phyloP scores from a whole-genome alignment of 331 rosid genomes.

The Telfairia occidentalis region DNA sequence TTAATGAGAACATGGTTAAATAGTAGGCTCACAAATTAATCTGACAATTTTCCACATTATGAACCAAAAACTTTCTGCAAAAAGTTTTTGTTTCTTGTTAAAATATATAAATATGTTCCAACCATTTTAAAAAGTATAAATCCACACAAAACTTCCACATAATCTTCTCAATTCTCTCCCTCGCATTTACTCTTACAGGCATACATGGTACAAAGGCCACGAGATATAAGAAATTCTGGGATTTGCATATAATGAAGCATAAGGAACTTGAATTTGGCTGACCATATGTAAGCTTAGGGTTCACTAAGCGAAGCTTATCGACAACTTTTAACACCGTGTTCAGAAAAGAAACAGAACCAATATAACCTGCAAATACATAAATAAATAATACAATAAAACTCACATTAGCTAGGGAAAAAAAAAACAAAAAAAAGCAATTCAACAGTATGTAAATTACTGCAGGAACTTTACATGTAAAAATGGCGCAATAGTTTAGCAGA shows the following conservation, averaged over 20 bases:
- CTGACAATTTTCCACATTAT: not conserved
- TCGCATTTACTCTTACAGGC: not conserved
- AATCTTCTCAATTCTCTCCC: not conserved
- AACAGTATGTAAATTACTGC: not conserved
- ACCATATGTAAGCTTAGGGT: slow-evolving; percentile 75
- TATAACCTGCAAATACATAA: slow-evolving; percentile 48
- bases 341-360: slow-evolving; percentile 79
- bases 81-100: not conserved
- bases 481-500: not conserved
- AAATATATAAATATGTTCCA: not conserved
- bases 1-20: slow-evolving; percentile 20
- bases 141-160: not conserved
- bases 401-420: not conserved
- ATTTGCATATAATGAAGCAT: not conserved
- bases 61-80: no score
- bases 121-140: not conserved
- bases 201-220: not conserved
- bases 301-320: slow-evolving; percentile 52
- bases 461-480: not conserved
- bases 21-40: not conserved
- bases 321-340: slow-evolving; percentile 59
- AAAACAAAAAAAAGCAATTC: not conserved
- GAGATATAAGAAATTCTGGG: not conserved
- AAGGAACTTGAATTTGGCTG: slow-evolving; percentile 16
- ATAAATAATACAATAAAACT: not conserved